phyloP scores from a whole-genome alignment of 2,329 filamentous ascomycete species.

The Immersiporthe knoxdaviesiana region DNA sequence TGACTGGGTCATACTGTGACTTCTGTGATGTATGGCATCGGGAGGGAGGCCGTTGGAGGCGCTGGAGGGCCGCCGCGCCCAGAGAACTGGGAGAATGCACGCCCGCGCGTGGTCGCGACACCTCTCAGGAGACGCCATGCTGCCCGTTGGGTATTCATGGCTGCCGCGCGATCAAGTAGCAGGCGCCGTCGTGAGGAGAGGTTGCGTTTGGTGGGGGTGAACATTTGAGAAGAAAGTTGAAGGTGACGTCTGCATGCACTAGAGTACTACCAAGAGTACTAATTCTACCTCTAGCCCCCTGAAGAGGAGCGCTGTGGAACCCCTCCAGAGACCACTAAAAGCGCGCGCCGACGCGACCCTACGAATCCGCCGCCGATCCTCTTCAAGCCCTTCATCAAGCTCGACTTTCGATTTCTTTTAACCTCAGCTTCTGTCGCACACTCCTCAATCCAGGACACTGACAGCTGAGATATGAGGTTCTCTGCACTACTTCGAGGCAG shows the following conservation, averaged over 20 bases:
- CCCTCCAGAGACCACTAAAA: background rate
- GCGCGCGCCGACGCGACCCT: conserved; percentile 11
- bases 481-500: conserved; percentile 14
- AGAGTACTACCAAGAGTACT: background rate
- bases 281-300: background rate
- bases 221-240: conserved; percentile 11
- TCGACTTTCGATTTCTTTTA: background rate
- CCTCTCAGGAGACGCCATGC: conserved; percentile 42
- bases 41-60: conserved; percentile 46
- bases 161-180: conserved; percentile 7
- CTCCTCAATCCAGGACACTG: background rate
- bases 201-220: background rate
- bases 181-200: conserved; percentile 11
- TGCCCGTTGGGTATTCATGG: conserved; percentile 43
- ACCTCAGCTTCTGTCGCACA: background rate
- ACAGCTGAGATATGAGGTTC: conserved; percentile 15
- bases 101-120: conserved; percentile 41
- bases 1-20: conserved; percentile 47
- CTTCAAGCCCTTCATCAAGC: too few species aligned
- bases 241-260: conserved; percentile 25
- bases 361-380: background rate
- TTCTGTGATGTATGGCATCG: conserved; percentile 63
- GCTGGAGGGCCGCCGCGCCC: conserved; percentile 36
- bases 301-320: conserved; percentile 6
- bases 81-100: conserved; percentile 49